A percentile compares a stretch with the other conserved stretches of the same genome.
phyloP scores from a whole-genome alignment of 345 rosid genomes.

The Heritiera littoralis region DNA sequence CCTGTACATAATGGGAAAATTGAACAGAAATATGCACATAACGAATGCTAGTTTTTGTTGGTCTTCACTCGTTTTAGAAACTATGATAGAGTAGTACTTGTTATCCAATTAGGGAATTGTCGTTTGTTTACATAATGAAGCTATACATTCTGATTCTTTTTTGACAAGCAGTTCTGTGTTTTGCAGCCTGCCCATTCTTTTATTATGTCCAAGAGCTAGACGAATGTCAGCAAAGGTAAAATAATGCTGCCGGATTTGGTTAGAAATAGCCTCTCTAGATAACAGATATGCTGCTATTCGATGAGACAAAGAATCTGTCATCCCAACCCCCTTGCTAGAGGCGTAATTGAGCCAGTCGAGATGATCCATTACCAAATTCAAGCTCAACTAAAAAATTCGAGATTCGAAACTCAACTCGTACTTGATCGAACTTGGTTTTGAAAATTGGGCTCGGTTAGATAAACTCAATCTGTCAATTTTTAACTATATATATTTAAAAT shows the following conservation, averaged over 20 bases:
- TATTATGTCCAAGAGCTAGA: neutral
- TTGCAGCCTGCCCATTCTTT: neutral
- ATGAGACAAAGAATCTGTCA: slow-evolving; percentile 24
- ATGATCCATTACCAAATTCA: too few species aligned
- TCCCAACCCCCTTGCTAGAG: slow-evolving; percentile 26
- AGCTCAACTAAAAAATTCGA: too few species aligned
- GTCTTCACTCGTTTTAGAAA: too few species aligned
- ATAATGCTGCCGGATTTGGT: neutral
- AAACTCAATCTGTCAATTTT: too few species aligned
- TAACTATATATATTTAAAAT: too few species aligned
- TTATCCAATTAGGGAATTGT: too few species aligned
- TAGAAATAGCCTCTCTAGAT: neutral
- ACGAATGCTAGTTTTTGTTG: neutral
- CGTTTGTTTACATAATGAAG: too few species aligned
- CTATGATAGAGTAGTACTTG: neutral
- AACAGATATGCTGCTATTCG: slow-evolving; percentile 3
- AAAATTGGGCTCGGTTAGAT: too few species aligned
- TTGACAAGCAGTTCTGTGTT: neutral
- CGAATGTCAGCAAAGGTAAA: neutral
- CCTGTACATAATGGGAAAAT: slow-evolving; percentile 10
- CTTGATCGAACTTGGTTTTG: too few species aligned
- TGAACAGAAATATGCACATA: neutral
- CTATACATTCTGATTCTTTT: too few species aligned
- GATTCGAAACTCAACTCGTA: too few species aligned
- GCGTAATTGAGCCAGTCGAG: too few species aligned